These are phyloP conservation scores for Punica granatum DNA, from an alignment of 345 rosid genomes.

Conservation along the genomic window DNA sequence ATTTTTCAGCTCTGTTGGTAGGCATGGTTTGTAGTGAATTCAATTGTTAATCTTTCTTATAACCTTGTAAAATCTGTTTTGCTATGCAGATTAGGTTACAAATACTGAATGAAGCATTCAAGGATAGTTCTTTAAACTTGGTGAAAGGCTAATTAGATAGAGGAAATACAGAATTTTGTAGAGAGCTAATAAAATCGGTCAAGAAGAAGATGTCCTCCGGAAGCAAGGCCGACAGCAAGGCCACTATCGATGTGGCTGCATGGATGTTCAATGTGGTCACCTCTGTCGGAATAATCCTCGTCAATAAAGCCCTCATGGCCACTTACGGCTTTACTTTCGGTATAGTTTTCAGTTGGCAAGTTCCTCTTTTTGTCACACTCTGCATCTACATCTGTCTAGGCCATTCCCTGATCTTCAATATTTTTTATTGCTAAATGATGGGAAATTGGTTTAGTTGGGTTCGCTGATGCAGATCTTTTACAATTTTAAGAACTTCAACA, in stretches of 20 bases:
- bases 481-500: background rate
- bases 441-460: background rate
- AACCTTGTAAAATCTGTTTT: background rate
- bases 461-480: background rate
- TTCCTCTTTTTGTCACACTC: background rate
- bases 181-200: background rate
- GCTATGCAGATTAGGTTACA: background rate
- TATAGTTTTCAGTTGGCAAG: slow-evolving; percentile 16
- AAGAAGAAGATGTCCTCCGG: slow-evolving; percentile 46
- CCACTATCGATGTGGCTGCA: slow-evolving; percentile 76
- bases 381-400: background rate
- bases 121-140: background rate
- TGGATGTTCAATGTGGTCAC: slow-evolving; percentile 98
- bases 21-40: background rate
- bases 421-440: background rate
- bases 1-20: background rate
- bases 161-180: background rate
- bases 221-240: slow-evolving; percentile 72
- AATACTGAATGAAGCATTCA: background rate
- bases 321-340: slow-evolving; percentile 92
- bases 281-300: slow-evolving; percentile 94
- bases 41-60: background rate
- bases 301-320: slow-evolving; percentile 95
- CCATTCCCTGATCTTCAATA: background rate
- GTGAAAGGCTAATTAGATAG: slow-evolving; percentile 19